A percentile compares a stretch with the other conserved stretches of the same genome.
Conservation (phyloP, 2,329 filamentous ascomycete genomes). For the Colletotrichum tofieldiae region DNA sequence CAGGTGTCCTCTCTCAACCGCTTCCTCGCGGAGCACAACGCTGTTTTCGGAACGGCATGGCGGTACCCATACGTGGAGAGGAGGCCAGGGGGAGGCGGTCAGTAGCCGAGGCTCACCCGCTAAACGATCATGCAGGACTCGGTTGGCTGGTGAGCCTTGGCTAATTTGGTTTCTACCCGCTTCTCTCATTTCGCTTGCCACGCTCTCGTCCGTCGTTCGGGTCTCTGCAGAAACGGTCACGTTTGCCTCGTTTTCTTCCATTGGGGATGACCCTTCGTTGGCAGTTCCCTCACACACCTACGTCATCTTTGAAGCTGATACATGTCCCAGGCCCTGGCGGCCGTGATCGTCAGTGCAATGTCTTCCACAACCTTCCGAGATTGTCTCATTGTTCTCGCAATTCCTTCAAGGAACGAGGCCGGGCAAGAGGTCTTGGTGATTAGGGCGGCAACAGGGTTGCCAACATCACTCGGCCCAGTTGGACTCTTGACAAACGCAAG, state of each 20-base stretch:
- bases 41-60: constrained; percentile 35
- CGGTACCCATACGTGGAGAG: constrained; percentile 21
- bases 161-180: background rate
- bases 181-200: constrained; percentile 17
- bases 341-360: background rate
- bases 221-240: background rate
- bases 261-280: background rate
- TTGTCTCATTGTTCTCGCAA: background rate
- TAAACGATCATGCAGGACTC: background rate
- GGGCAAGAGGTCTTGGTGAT: background rate
- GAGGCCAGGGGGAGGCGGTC: constrained; percentile 13
- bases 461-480: background rate
- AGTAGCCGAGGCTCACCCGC: constrained; percentile 22
- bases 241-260: background rate
- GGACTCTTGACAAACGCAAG: background rate
- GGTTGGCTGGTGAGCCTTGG: background rate
- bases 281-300: background rate
- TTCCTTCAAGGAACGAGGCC: background rate
- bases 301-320: constrained; percentile 3
- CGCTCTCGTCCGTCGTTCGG: background rate
- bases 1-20: background rate
- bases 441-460: background rate
- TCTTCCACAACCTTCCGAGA: background rate
- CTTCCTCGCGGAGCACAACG: constrained; percentile 4
- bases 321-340: background rate